These are phyloP conservation scores for Rhodotorula toruloides DNA, from an alignment of 768 basidiomycete species.

Conservation along the genomic window DNA sequence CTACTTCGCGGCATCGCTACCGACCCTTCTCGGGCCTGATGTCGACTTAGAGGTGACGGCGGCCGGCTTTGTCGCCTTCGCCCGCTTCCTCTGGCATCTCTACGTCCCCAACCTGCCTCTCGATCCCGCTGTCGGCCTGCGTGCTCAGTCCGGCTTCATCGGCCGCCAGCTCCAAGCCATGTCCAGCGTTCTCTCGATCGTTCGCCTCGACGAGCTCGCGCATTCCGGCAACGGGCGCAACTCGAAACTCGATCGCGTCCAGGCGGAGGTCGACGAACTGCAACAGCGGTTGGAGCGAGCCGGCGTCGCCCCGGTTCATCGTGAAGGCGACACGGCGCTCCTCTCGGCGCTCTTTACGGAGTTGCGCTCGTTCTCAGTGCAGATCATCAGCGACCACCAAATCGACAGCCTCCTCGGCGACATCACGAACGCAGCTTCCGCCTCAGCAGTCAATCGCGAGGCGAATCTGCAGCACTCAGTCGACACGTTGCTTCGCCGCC, in stretches of 20 bases:
- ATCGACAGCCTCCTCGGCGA: conserved; percentile 43
- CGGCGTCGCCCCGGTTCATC: conserved; percentile 42
- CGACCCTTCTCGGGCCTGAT: neutral
- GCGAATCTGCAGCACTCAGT: conserved; percentile 70
- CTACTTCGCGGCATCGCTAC: conserved; percentile 39
- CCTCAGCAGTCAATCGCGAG: conserved; percentile 22
- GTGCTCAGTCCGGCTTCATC: conserved; percentile 38
- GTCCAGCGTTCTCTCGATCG: conserved; percentile 51
- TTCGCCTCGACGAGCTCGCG: conserved; percentile 56
- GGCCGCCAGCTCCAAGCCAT: conserved; percentile 41
- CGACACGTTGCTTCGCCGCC: conserved; percentile 66
- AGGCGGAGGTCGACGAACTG: conserved; percentile 32
- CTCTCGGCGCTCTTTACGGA: conserved; percentile 53
- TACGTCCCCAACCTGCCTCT: conserved; percentile 77
- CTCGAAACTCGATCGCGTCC: conserved; percentile 53
- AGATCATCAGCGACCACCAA: conserved; percentile 55
- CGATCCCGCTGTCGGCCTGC: conserved; percentile 71
- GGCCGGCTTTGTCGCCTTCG: conserved; percentile 32
- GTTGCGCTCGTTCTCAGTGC: conserved; percentile 61
- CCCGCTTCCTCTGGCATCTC: conserved; percentile 57
- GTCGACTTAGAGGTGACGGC: conserved; percentile 1
- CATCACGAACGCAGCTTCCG: neutral
- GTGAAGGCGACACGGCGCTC: conserved; percentile 39
- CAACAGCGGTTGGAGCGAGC: conserved; percentile 34
- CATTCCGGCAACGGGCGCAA: conserved; percentile 59